Conservation (phyloP, 108 stramenopile genomes). For the Chaetoceros tenuissimus region DNA sequence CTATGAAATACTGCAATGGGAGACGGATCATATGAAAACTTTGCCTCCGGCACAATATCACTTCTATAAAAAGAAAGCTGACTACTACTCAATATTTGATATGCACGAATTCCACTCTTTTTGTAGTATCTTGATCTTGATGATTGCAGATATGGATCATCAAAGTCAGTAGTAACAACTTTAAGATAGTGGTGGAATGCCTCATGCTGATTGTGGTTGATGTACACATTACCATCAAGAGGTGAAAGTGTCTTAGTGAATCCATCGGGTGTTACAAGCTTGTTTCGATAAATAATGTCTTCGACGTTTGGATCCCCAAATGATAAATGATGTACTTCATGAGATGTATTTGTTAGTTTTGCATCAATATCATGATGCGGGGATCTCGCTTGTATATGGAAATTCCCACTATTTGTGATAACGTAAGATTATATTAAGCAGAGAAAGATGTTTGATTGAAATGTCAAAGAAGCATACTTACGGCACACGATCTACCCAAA, state of each 20-base stretch:
- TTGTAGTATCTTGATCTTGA: neutral
- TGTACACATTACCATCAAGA: slow-evolving; percentile 77
- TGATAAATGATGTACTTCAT: slow-evolving; percentile 75
- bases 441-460: too few species aligned
- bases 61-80: slow-evolving; percentile 61
- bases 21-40: slow-evolving; percentile 76
- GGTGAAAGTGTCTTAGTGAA: slow-evolving; percentile 43
- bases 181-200: slow-evolving; percentile 95
- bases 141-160: slow-evolving; percentile 1
- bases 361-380: slow-evolving; percentile 76
- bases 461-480: too few species aligned
- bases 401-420: too few species aligned
- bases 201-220: slow-evolving; percentile 63
- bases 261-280: slow-evolving; percentile 17
- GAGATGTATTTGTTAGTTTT: slow-evolving; percentile 83
- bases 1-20: slow-evolving; percentile 77
- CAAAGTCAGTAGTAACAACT: slow-evolving; percentile 72
- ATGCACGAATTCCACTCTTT: slow-evolving; percentile 19
- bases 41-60: slow-evolving; percentile 67
- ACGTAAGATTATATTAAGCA: too few species aligned
- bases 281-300: slow-evolving; percentile 7
- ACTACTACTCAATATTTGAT: slow-evolving; percentile 60
- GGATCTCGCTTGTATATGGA: slow-evolving; percentile 84
- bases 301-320: slow-evolving; percentile 54
- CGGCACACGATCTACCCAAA: slow-evolving; percentile 92